Percentiles rank a stretch among this genome's conserved stretches.
Conservation (phyloP, 2,329 filamentous ascomycete species). For the Rutstroemia sp. region DNA sequence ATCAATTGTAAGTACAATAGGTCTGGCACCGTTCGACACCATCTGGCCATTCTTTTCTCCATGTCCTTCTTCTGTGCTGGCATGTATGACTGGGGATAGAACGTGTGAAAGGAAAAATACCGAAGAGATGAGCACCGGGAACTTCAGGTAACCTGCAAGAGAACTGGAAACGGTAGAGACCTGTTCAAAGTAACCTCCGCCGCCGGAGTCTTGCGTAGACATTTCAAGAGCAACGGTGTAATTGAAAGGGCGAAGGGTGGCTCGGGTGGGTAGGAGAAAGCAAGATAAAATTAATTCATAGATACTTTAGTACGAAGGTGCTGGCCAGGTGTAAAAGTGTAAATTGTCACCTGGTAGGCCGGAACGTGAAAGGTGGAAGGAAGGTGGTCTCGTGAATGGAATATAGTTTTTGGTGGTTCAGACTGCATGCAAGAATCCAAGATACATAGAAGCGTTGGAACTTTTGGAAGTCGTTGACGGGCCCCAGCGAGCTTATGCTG, state of each 20-base stretch:
- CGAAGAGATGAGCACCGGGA: constrained; percentile 75
- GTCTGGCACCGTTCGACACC: neutral
- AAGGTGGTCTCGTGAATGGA: neutral
- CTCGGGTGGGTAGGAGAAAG: neutral
- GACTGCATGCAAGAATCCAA: neutral
- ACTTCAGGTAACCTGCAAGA: constrained; percentile 57
- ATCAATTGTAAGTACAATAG: constrained; percentile 26
- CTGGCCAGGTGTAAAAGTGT: neutral
- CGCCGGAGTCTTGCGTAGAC: constrained; percentile 22
- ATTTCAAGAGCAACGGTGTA: constrained; percentile 4
- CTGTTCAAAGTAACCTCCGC: constrained; percentile 24
- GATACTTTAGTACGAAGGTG: neutral
- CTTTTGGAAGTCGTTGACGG: no score
- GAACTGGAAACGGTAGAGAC: constrained; percentile 24
- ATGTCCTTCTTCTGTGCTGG: neutral
- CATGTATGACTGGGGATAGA: neutral
- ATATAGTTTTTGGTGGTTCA: no score
- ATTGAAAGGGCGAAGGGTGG: neutral
- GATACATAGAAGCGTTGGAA: neutral
- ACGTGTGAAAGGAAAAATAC: constrained; percentile 44
- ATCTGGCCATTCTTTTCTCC: neutral
- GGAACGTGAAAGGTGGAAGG: neutral
- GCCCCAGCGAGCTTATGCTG: no score
- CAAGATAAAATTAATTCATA: neutral
- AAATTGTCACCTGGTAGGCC: no score